Base-by-base conservation (phyloP, 2,329 filamentous ascomycete species). In the Tolypocladium cylindrosporum region DNA sequence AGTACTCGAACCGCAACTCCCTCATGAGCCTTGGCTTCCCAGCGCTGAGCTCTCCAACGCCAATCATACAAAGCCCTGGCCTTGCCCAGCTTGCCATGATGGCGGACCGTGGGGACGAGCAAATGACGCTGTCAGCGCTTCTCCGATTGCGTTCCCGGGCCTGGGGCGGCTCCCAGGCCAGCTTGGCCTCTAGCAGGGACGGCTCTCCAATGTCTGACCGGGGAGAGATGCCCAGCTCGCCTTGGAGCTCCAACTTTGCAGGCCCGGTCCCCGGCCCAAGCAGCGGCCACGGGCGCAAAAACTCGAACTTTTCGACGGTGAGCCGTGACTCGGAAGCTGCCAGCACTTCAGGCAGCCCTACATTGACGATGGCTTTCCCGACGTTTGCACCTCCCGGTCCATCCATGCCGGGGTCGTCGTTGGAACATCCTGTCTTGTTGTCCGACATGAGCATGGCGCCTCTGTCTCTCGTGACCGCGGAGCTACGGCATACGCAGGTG, bases 1-100 rank as follows among this genome's bases (percentile, higher is more conserved):
- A 99, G 72, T 97, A 96, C 77, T 96, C 91, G 48, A 96, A 95
- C 59, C 85, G 94, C 51, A 97, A 97, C 69, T 95, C 90, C 1
- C 84, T 96, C 59, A 89, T 95, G 76, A 90, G 88, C 59, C 76
- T 93, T 61, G 74, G 72, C 36, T 72, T 75, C 59, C 69, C 72
- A 13, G 64, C 69, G 4, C 66, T 72, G 37, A 67, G 67, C 14
- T 83, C 78, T 58, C 69, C 68, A 11, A 82, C 75, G 45, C 72
- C 73, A 1, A 60, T 61, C 3, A 66, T 90, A 2, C 78, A 85
- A 39, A 90, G 87, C 63, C 88, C 90, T 0, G 88, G 88, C 0
- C 77, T 96, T 31, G 88, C 89, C 0, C 89, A 96, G 68, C 76
- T 96, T 31, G 88, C 90, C 1, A 82, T 79, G 79, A 80, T 76